phyloP scores from a whole-genome alignment of 192 early-diverging fungal species.

The Coemansia sp. region DNA sequence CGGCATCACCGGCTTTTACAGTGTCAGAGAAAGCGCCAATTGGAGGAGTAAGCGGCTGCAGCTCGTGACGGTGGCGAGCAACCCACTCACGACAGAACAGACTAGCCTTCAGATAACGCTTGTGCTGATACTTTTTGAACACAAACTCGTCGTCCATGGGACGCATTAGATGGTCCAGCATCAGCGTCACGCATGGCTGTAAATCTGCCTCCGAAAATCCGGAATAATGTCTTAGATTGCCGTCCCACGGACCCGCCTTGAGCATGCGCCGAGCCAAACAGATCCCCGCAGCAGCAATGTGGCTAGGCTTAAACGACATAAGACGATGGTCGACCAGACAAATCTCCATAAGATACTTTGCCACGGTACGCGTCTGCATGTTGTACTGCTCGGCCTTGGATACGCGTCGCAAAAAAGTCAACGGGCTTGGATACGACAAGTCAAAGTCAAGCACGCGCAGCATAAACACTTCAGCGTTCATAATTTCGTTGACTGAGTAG shows the following conservation, averaged over 20 bases:
- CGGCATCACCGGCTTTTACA: background rate
- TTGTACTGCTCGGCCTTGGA: conserved; percentile 90
- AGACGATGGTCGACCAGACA: conserved; percentile 83
- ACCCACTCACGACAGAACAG: conserved; percentile 84
- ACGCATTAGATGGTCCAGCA: conserved; percentile 67
- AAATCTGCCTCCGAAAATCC: conserved; percentile 76
- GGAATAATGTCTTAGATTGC: conserved; percentile 73
- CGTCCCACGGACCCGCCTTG: conserved; percentile 69
- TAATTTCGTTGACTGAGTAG: conserved; percentile 79
- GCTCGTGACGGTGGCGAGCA: conserved; percentile 38
- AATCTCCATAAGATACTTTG: conserved; percentile 97
- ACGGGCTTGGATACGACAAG: conserved; percentile 84
- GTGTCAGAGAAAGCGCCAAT: conserved; percentile 16
- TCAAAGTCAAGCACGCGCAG: conserved; percentile 84
- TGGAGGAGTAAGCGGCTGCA: conserved; percentile 22
- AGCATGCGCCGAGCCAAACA: conserved; percentile 86
- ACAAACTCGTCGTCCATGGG: conserved; percentile 63
- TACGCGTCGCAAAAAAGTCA: conserved; percentile 88
- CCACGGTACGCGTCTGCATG: conserved; percentile 85
- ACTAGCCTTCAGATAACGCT: conserved; percentile 78
- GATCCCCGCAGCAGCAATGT: conserved; percentile 73
- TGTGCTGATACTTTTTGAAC: conserved; percentile 81
- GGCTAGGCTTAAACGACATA: conserved; percentile 66
- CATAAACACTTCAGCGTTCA: conserved; percentile 90
- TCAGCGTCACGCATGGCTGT: conserved; percentile 60